Evolutionary conservation across 148 eudicot species (phyloP).

Genomic region (Nyssa sinensis): DNA sequence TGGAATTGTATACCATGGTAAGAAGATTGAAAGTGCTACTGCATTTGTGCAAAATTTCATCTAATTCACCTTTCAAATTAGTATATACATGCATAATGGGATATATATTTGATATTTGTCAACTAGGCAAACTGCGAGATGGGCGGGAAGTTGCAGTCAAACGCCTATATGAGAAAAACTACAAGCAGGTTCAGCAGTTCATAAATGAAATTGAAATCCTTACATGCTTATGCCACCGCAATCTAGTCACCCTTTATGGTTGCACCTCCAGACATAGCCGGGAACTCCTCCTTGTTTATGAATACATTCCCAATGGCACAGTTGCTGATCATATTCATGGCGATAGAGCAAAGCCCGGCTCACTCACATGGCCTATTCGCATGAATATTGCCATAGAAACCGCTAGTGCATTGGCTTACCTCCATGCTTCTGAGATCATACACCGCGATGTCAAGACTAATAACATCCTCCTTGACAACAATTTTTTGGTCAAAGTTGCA

Average conservation of each 20-base stretch:
- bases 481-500: conserved; percentile 57
- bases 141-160: conserved; percentile 62
- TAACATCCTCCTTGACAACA: conserved; percentile 49
- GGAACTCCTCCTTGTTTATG: conserved; percentile 56
- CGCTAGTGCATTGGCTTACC: conserved; percentile 53
- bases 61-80: not conserved
- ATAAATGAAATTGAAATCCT: conserved; percentile 55
- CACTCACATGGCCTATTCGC: conserved; percentile 46
- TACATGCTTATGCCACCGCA: conserved; percentile 42
- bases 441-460: conserved; percentile 61
- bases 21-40: not conserved
- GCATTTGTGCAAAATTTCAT: not conserved
- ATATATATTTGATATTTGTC: not conserved
- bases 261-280: conserved; percentile 53
- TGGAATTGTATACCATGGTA: conserved; percentile 62
- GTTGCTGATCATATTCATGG: conserved; percentile 63
- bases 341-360: conserved; percentile 10
- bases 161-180: conserved; percentile 49
- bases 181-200: conserved; percentile 42
- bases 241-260: conserved; percentile 55
- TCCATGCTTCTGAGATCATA: conserved; percentile 49
- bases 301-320: no score
- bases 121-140: conserved; percentile 47
- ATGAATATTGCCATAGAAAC: conserved; percentile 56
- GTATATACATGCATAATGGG: not conserved